These are phyloP conservation scores for Penicillium riverlandense DNA, from an alignment of 495 filamentous ascomycete genomes.

Conservation along the genomic window DNA sequence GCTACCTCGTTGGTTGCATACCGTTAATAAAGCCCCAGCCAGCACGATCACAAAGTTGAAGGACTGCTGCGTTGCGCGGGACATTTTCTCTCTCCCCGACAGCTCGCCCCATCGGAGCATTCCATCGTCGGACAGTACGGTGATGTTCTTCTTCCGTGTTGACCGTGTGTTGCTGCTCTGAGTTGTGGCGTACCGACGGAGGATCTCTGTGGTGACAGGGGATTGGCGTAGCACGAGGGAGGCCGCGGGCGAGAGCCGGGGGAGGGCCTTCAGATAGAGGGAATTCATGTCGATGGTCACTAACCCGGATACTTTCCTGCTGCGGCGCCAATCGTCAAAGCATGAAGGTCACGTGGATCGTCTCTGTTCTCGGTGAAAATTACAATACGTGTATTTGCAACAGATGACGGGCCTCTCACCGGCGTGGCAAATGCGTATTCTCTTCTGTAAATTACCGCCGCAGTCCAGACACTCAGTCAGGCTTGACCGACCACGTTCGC, in stretches of 20 bases:
- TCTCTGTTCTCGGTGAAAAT: neutral
- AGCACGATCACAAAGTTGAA: slow-evolving; percentile 78
- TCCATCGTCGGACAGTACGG: slow-evolving; percentile 75
- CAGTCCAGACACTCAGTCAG: slow-evolving; percentile 7
- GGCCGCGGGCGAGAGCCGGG: slow-evolving; percentile 8
- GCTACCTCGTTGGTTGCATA: slow-evolving; percentile 1
- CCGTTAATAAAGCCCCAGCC: slow-evolving; percentile 68
- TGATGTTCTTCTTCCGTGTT: slow-evolving; percentile 54
- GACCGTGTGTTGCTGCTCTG: too few species aligned
- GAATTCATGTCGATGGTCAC: slow-evolving; percentile 11
- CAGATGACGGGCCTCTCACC: neutral
- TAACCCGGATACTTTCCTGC: neutral
- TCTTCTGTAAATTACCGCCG: slow-evolving; percentile 12
- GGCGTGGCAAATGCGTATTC: too few species aligned
- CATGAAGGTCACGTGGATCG: slow-evolving; percentile 6
- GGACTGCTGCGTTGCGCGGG: slow-evolving; percentile 81
- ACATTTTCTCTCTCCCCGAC: slow-evolving; percentile 67
- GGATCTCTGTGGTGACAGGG: slow-evolving; percentile 15
- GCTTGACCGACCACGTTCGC: slow-evolving; percentile 19
- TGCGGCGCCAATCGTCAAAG: slow-evolving; percentile 7
- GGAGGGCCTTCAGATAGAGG: slow-evolving; percentile 10
- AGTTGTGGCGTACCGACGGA: slow-evolving; percentile 44
- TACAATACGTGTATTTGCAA: slow-evolving; percentile 12
- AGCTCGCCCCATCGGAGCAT: slow-evolving; percentile 73
- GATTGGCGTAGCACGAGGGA: slow-evolving; percentile 5